Conservation (phyloP, 2,329 filamentous ascomycete genomes). For the Alternaria solani region DNA sequence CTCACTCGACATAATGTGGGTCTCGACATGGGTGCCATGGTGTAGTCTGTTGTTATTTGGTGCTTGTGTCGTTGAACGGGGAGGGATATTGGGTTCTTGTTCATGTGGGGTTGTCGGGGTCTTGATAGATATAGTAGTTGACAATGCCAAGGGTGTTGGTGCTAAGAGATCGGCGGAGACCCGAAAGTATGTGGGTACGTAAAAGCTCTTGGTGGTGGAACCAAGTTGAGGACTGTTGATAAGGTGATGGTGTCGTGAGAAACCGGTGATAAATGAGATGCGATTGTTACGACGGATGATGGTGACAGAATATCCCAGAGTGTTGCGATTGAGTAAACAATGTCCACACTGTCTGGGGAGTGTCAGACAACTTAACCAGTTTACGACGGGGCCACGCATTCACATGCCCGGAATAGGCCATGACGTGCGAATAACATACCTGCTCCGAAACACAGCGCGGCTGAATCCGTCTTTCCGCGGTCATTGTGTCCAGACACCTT, state of each 20-base stretch:
- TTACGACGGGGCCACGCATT: constrained; percentile 22
- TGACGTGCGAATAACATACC: constrained; percentile 32
- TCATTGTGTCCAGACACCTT: constrained; percentile 13
- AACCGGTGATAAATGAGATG: constrained; percentile 16
- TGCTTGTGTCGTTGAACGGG: constrained; percentile 1
- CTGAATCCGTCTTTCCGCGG: constrained; percentile 26
- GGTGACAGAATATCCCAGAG: background rate
- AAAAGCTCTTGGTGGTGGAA: constrained; percentile 24
- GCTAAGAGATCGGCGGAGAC: constrained; percentile 23
- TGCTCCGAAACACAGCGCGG: constrained; percentile 20
- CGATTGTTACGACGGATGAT: constrained; percentile 13
- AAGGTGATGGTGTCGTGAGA: constrained; percentile 20
- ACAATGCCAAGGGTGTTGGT: constrained; percentile 25
- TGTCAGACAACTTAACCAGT: constrained; percentile 21
- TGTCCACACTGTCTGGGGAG: background rate
- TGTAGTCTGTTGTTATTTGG: constrained; percentile 12
- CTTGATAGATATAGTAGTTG: constrained; percentile 18
- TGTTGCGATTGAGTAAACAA: constrained; percentile 3
- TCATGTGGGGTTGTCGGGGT: constrained; percentile 26
- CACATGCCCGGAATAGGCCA: constrained; percentile 27
- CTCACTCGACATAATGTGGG: constrained; percentile 35
- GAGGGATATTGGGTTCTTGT: constrained; percentile 9
- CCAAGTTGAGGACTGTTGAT: constrained; percentile 23
- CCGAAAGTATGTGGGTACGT: constrained; percentile 23
- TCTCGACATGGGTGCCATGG: constrained; percentile 31